These are phyloP conservation scores for Apophysomyces sp. DNA, from an alignment of 371 early-diverging fungal species.

Conservation along the genomic window DNA sequence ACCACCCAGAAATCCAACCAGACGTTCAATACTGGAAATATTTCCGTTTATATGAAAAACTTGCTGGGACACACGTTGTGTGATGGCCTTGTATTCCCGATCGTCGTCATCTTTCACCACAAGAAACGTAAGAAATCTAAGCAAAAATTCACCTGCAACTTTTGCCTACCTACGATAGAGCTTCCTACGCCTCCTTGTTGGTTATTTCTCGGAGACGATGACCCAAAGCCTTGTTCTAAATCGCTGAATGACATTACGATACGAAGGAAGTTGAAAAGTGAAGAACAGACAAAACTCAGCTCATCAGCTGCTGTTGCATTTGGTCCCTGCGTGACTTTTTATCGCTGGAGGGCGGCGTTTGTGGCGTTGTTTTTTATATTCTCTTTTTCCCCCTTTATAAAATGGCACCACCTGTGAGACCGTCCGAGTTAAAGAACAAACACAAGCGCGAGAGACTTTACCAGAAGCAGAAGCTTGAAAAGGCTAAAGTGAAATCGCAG, in stretches of 20 bases:
- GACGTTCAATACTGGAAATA: constrained; percentile 79
- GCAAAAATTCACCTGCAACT: neutral
- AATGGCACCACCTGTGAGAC: constrained; percentile 16
- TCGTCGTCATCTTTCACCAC: constrained; percentile 44
- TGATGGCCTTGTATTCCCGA: constrained; percentile 52
- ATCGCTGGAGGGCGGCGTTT: neutral
- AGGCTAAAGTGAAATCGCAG: constrained; percentile 75
- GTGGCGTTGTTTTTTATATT: constrained; percentile 3
- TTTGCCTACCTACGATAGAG: constrained; percentile 12
- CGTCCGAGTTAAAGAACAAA: constrained; percentile 75
- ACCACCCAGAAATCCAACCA: constrained; percentile 78
- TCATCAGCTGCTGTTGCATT: neutral
- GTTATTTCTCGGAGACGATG: constrained; percentile 18
- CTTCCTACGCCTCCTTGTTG: constrained; percentile 12
- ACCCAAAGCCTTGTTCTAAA: constrained; percentile 52
- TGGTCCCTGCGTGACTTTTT: neutral
- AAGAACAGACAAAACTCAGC: neutral
- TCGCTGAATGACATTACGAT: constrained; percentile 58
- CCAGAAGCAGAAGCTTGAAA: constrained; percentile 69
- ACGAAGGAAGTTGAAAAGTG: neutral
- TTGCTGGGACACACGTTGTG: constrained; percentile 67
- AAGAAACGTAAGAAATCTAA: neutral
- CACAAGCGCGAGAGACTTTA: constrained; percentile 78
- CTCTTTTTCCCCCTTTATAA: neutral
- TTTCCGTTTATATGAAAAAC: constrained; percentile 77